Base-by-base conservation (phyloP, 1,139 yeast species). In the Schwanniomyces etchellsii region DNA sequence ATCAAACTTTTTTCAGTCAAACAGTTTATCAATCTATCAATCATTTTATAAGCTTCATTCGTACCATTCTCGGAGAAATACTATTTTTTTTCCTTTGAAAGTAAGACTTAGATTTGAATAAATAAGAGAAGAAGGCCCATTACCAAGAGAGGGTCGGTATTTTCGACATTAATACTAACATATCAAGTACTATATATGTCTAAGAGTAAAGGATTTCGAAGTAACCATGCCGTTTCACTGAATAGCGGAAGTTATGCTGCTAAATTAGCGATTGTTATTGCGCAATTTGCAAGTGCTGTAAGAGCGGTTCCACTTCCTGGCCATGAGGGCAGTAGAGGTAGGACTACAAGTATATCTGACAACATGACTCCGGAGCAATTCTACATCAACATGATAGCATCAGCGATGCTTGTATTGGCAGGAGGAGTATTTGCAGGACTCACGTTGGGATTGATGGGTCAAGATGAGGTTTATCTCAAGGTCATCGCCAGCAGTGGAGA, bases 381-480 rank as follows among this genome's bases (percentile, higher is more conserved):
- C 44, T 76, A 74, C 59, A 39, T 69, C 33, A 73, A 79, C 47
- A 55, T 80, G 47, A 39, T 70, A 24, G 62, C 83, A 3, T 82
- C 95, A 1, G 73, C 71, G 3, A 45, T 70, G 16, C 69, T 91
- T 22, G 97, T 91, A 2, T 53, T 91, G 26, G 70, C 88, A 3
- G 98, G 98, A 30, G 98, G 98, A 41, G 83, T 88, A 10, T 91
- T 91, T 64, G 97, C 98, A 2, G 98, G 97, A 5, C 65, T 91
- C 31, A 91, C 98, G 15, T 68, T 91, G 34, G 97, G 94, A 2
- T 70, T 91, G 20, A 91, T 91, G 98, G 97, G 97, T 39, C 97
- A 89, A 57, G 97, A 91, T 55, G 97, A 89, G 57, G 93, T 89
- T 24, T 85, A 88, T 47, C 60, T 81, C 38, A 81, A 78, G 50